A percentile compares a stretch with the other conserved stretches of the same genome.
Conservation (phyloP, 345 rosid genomes). For the Euphorbia tirucalli region DNA sequence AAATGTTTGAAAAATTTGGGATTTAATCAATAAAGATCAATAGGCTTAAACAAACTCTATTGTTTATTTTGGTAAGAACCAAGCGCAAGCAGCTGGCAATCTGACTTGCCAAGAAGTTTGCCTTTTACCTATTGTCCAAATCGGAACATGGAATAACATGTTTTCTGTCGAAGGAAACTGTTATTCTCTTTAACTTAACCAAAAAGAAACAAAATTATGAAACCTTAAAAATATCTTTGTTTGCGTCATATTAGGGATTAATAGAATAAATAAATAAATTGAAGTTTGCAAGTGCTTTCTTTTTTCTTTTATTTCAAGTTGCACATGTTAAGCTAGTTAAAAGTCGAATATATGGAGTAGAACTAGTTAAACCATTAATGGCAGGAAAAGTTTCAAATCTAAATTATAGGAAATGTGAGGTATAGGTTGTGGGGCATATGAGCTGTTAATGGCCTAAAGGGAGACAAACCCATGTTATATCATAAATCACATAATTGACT, state of each 20-base stretch:
- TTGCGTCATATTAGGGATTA: not conserved
- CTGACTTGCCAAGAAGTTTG: no score
- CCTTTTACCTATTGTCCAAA: not conserved
- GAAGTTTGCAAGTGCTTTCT: not conserved
- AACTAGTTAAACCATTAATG: no score
- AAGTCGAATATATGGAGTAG: no score
- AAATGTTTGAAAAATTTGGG: no score
- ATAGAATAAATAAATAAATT: not conserved
- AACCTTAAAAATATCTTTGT: not conserved
- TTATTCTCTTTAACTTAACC: not conserved
- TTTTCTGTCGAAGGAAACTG: not conserved
- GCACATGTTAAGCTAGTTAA: no score
- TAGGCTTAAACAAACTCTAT: no score
- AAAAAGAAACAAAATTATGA: not conserved
- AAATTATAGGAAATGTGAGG: no score
- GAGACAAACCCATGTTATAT: not conserved
- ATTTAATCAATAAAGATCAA: no score
- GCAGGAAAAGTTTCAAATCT: no score
- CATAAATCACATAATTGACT: not conserved
- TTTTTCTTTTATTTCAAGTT: not conserved
- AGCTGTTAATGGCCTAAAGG: not conserved
- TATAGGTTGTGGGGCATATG: no score
- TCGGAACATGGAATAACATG: not conserved
- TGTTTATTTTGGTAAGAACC: no score
- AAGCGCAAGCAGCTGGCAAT: no score